Evolutionary conservation across 345 rosid genomes (phyloP), one percentile per base, ranked within the genome.

Genomic region (Barbarea vulgaris): DNA sequence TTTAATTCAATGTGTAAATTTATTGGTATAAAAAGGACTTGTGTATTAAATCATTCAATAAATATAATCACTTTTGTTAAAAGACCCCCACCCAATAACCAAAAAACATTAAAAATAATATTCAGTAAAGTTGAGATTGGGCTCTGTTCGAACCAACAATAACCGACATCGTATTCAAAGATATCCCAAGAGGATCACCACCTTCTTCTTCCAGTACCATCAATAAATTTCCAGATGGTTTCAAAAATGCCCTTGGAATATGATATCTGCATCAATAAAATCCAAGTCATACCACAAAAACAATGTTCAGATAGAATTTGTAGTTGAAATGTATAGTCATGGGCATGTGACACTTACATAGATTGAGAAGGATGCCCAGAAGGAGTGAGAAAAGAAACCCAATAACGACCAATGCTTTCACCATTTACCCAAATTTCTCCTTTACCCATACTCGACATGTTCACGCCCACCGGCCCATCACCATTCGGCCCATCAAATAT

Each of bases 401-500:
- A 91, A 56, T 82, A 89, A 33, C 98, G 91, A 55, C 97, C 94
- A 28, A 93, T 88, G 60, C 97, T 91, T 61, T 81, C 84, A 52
- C 90, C 94, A 67, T 93, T 93, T 62, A 93, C 87, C 94, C 94
- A 91, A 30, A 82, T 84, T 80, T 89, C 88, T 31, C 97, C 98
- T 84, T 93, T 93, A 14, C 96, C 93, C 97, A 93, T 93, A 54
- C 85, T 76, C 24, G 81, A 69, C 59, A 89, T 77, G 77, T 89
- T 79, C 31, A 93, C 66, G 9, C 88, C 90, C 52, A 89, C 70
- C 6, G 93, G 91, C 15, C 83, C 84, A 11, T 71, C 18, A 64
- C 86, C 87, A 18, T 25, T 28, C 2, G 97, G 94, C 73, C 79
- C 84, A 77, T 89, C 90, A 75, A 91, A 89, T 24, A 10, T 63